A percentile compares a stretch with the other conserved stretches of the same genome.
phyloP scores from a whole-genome alignment of 2,329 filamentous ascomycete species.

The Paecilomyces dactylethromorphus region DNA sequence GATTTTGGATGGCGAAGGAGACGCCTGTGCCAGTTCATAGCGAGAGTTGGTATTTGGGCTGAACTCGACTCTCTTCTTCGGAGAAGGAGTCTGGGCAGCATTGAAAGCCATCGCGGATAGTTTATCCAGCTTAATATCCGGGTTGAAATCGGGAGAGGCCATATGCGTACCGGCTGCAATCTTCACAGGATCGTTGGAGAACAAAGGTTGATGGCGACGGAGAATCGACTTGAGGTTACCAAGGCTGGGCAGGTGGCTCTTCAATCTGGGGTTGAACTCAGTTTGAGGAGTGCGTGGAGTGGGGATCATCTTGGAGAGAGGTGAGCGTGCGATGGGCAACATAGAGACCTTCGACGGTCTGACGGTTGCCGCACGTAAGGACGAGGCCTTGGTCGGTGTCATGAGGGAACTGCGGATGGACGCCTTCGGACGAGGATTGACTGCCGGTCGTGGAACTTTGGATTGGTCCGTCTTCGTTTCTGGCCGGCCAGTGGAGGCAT shows the following conservation, averaged over 20 bases:
- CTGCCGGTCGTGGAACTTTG: not conserved
- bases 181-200: slow-evolving; percentile 53
- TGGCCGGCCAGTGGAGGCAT: slow-evolving; percentile 57
- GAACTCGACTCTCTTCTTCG: slow-evolving; percentile 77
- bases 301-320: slow-evolving; percentile 45
- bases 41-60: slow-evolving; percentile 59
- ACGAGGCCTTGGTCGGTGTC: slow-evolving; percentile 72
- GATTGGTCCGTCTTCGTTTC: slow-evolving; percentile 6
- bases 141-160: slow-evolving; percentile 31
- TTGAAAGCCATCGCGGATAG: slow-evolving; percentile 19
- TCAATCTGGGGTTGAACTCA: slow-evolving; percentile 41
- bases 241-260: slow-evolving; percentile 43
- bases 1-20: slow-evolving; percentile 37
- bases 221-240: slow-evolving; percentile 57
- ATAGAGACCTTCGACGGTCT: slow-evolving; percentile 50
- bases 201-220: slow-evolving; percentile 53
- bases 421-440: slow-evolving; percentile 35
- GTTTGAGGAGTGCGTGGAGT: slow-evolving; percentile 37
- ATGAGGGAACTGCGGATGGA: slow-evolving; percentile 51
- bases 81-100: slow-evolving; percentile 56
- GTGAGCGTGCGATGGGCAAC: slow-evolving; percentile 47
- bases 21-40: slow-evolving; percentile 27
- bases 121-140: slow-evolving; percentile 45
- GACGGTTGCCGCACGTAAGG: slow-evolving; percentile 53
- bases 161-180: slow-evolving; percentile 54